These are phyloP conservation scores for Fistulinella staudtii DNA, from an alignment of 1,284 basidiomycete genomes.

Conservation along the genomic window DNA sequence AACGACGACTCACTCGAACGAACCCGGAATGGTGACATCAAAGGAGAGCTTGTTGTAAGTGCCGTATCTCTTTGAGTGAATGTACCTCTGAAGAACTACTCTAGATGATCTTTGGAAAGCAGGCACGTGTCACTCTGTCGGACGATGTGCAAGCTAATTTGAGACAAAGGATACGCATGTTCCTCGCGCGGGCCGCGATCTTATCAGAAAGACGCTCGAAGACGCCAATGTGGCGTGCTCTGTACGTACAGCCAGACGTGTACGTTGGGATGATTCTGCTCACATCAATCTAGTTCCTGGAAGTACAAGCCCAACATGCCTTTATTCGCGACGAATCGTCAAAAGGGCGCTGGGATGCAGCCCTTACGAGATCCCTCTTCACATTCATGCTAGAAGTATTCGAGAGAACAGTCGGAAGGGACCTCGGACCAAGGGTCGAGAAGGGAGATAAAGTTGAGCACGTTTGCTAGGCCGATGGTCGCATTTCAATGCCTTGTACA, in stretches of 20 bases:
- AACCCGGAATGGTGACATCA: slow-evolving; percentile 73
- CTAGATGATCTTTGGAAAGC: slow-evolving; percentile 92
- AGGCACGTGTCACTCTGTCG: slow-evolving; percentile 45
- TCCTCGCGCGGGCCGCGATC: slow-evolving; percentile 75
- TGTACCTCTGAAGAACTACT: slow-evolving; percentile 2
- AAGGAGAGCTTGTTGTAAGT: slow-evolving; percentile 79
- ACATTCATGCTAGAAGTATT: slow-evolving; percentile 92
- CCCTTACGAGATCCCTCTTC: slow-evolving; percentile 78
- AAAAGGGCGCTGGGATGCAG: slow-evolving; percentile 92
- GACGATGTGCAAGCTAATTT: slow-evolving; percentile 1
- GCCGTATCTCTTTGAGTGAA: background rate
- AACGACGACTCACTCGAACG: slow-evolving; percentile 73
- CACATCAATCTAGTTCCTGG: slow-evolving; percentile 61
- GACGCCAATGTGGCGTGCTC: slow-evolving; percentile 69
- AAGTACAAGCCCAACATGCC: slow-evolving; percentile 92
- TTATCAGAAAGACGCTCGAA: slow-evolving; percentile 79
- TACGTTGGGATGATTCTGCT: slow-evolving; percentile 1
- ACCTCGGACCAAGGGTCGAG: slow-evolving; percentile 65
- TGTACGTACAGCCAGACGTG: slow-evolving; percentile 40
- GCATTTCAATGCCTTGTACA: too few relatives aligned
- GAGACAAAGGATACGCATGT: slow-evolving; percentile 76
- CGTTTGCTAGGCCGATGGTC: slow-evolving; percentile 38
- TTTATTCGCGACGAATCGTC: slow-evolving; percentile 89
- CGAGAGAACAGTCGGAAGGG: slow-evolving; percentile 77
- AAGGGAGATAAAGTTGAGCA: slow-evolving; percentile 57